Conservation (phyloP, 257 asterid species). For the Dorcoceras hygrometricum region DNA sequence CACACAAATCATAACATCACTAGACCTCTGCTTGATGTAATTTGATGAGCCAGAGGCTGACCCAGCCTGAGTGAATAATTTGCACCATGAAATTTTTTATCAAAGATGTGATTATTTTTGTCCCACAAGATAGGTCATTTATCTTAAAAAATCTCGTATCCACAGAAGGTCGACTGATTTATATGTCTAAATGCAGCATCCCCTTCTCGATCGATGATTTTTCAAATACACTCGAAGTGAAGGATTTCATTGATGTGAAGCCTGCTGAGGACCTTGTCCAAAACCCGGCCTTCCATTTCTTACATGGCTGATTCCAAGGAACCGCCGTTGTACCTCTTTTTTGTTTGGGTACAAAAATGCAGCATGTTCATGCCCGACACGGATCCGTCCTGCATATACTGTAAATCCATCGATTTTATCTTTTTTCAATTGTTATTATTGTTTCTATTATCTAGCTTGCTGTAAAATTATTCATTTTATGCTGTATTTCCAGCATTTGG, state of each 20-base stretch:
- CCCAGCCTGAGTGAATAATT: background rate
- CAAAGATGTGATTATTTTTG: background rate
- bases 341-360: conserved; percentile 15
- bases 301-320: conserved; percentile 59
- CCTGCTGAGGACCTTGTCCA: conserved; percentile 71
- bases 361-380: conserved; percentile 15
- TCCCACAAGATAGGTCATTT: background rate
- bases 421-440: conserved; percentile 16
- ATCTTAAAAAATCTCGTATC: background rate
- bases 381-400: conserved; percentile 24
- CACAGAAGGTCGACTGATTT: background rate
- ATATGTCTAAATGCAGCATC: conserved; percentile 53
- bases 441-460: conserved; percentile 25
- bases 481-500: conserved; percentile 23
- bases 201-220: conserved; percentile 92
- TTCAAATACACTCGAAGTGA: conserved; percentile 60
- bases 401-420: conserved; percentile 47
- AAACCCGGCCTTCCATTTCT: conserved; percentile 83
- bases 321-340: conserved; percentile 23
- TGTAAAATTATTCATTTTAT: conserved; percentile 30
- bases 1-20: background rate
- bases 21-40: no score
- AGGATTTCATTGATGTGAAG: conserved; percentile 82
- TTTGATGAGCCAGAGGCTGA: background rate
- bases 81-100: background rate